phyloP scores from a whole-genome alignment of 306 rosid genomes.

The Sophora flavescens region DNA sequence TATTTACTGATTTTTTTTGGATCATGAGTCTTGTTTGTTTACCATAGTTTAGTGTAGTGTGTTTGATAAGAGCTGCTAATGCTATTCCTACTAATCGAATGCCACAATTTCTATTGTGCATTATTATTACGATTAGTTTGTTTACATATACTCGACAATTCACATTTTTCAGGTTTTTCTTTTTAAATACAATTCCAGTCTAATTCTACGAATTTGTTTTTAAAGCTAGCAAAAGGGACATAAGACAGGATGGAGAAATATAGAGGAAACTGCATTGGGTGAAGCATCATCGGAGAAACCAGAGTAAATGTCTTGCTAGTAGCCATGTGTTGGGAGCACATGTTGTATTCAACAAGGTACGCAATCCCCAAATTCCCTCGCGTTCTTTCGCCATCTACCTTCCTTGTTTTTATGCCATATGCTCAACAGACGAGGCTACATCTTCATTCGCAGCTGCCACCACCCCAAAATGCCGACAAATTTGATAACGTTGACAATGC shows the following conservation, averaged over 20 bases:
- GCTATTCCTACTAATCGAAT: not conserved
- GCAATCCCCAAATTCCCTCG: not conserved
- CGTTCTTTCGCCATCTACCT: not conserved
- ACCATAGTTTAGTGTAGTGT: not conserved
- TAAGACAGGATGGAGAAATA: not conserved
- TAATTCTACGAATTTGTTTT: not conserved
- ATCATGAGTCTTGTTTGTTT: not conserved
- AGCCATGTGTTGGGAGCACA: not conserved
- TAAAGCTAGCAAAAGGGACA: not conserved
- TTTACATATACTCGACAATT: not conserved
- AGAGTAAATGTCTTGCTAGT: not conserved
- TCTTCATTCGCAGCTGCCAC: conserved; percentile 5
- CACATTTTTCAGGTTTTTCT: not conserved
- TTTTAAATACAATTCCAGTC: not conserved
- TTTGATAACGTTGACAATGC: conserved; percentile 25
- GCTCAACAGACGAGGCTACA: not conserved
- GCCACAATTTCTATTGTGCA: not conserved
- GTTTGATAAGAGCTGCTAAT: not conserved
- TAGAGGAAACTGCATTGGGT: not conserved
- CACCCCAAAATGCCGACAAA: conserved; percentile 29
- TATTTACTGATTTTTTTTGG: not conserved
- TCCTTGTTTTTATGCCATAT: not conserved
- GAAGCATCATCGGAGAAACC: not conserved
- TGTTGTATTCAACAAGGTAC: not conserved
- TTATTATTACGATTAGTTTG: not conserved